A percentile compares a stretch with the other conserved stretches of the same genome.
Evolutionary conservation across 805 yeast species (phyloP).

Genomic region (Cyberlindnera galapagoensis): DNA sequence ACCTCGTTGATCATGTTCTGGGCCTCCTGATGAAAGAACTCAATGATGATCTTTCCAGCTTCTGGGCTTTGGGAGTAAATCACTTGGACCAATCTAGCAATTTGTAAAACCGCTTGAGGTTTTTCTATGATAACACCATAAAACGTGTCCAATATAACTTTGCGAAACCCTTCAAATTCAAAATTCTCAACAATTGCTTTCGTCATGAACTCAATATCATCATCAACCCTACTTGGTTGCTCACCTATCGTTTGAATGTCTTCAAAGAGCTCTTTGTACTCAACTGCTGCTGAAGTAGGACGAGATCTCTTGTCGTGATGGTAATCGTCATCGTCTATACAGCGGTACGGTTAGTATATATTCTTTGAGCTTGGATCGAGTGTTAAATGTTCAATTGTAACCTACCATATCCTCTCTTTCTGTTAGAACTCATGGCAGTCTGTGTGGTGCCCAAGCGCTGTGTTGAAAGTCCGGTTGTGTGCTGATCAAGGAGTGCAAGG

Average conservation of each 20-base stretch:
- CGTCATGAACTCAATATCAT: constrained; percentile 59
- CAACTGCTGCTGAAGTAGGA: constrained; percentile 39
- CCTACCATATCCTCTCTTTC: constrained; percentile 25
- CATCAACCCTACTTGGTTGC: constrained; percentile 39
- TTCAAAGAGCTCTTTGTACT: constrained; percentile 41
- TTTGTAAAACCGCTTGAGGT: constrained; percentile 80
- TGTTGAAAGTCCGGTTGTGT: too few species aligned
- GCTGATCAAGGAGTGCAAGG: too few species aligned
- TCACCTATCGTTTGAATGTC: constrained; percentile 60
- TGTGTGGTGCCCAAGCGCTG: too few species aligned
- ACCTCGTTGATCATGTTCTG: constrained; percentile 45
- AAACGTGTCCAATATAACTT: constrained; percentile 54
- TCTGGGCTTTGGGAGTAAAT: constrained; percentile 57
- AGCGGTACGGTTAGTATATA: constrained; percentile 5
- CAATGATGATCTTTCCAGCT: constrained; percentile 65
- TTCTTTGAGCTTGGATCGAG: too few species aligned
- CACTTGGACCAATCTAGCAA: constrained; percentile 60
- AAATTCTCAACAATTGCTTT: constrained; percentile 61
- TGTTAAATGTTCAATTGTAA: too few species aligned
- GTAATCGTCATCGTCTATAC: constrained; percentile 19
- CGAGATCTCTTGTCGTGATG: constrained; percentile 21
- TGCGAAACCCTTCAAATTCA: constrained; percentile 55
- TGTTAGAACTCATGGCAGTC: constrained; percentile 24
- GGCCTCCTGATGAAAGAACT: constrained; percentile 57
- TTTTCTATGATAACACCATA: constrained; percentile 75